These are phyloP conservation scores for Ganoderma leucocontextum DNA, from an alignment of 1,284 basidiomycete genomes.

Conservation along the genomic window DNA sequence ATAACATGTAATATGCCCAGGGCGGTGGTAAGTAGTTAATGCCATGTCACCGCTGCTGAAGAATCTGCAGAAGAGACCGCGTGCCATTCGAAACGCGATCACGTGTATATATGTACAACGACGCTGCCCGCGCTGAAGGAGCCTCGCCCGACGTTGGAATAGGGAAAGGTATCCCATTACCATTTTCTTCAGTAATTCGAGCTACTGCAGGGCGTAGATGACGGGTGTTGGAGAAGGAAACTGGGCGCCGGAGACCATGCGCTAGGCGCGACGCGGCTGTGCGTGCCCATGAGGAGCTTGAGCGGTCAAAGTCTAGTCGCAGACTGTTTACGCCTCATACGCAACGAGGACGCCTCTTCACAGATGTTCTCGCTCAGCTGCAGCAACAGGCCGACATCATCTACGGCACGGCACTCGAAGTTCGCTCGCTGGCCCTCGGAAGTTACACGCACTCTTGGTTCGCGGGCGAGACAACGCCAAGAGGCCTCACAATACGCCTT, in stretches of 20 bases:
- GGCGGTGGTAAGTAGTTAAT: too few relatives aligned
- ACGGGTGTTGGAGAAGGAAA: not conserved
- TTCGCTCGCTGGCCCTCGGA: too few relatives aligned
- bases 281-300: not conserved
- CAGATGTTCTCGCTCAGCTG: not conserved
- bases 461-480: too few relatives aligned
- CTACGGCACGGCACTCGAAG: not conserved
- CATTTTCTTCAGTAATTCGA: slow-evolving; percentile 46
- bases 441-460: too few relatives aligned
- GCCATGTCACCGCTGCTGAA: too few relatives aligned
- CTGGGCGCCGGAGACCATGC: slow-evolving; percentile 1
- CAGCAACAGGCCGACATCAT: not conserved
- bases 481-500: too few relatives aligned
- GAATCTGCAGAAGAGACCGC: slow-evolving; percentile 35
- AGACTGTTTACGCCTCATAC: not conserved
- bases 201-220: slow-evolving; percentile 33
- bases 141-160: slow-evolving; percentile 41
- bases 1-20: too few relatives aligned
- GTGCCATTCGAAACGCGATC: slow-evolving; percentile 36
- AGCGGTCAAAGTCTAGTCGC: not conserved
- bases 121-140: slow-evolving; percentile 32
- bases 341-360: not conserved
- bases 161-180: slow-evolving; percentile 42
- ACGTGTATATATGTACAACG: slow-evolving; percentile 42
- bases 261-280: not conserved